Conservation (phyloP, 805 yeast genomes). For the Candida odintsovae region DNA sequence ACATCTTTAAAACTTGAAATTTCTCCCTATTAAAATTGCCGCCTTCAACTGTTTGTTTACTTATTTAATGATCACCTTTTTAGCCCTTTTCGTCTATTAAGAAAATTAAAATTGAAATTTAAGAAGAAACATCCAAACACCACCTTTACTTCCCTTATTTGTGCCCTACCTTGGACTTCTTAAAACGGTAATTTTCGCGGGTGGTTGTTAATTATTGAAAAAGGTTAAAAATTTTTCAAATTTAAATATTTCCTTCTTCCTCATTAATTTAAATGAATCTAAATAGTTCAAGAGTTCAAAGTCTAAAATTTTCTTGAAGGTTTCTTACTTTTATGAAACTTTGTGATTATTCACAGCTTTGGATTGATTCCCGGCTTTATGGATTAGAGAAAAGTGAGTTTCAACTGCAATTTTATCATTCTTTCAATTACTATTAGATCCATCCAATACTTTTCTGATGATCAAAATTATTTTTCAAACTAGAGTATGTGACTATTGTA, state of each 20-base stretch:
- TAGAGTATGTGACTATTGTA: constrained; percentile 58
- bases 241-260: neutral
- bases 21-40: too few relatives aligned
- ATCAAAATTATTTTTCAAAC: constrained; percentile 41
- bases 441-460: constrained; percentile 15
- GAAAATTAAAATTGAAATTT: too few relatives aligned
- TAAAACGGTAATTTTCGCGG: neutral
- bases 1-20: neutral
- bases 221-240: too few relatives aligned
- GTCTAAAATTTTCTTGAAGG: too few relatives aligned
- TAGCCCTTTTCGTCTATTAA: too few relatives aligned
- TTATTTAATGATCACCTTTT: too few relatives aligned
- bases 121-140: constrained; percentile 4
- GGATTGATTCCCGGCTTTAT: too few relatives aligned
- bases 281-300: too few relatives aligned
- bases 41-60: constrained; percentile 4
- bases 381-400: neutral
- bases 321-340: too few relatives aligned
- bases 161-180: constrained; percentile 1
- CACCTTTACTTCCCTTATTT: neutral
- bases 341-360: too few relatives aligned
- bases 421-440: neutral
- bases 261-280: too few relatives aligned
- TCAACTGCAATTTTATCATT: neutral
- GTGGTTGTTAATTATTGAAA: neutral